Conservation (phyloP, 2,329 filamentous ascomycete species). For the Ascochyta lentis region DNA sequence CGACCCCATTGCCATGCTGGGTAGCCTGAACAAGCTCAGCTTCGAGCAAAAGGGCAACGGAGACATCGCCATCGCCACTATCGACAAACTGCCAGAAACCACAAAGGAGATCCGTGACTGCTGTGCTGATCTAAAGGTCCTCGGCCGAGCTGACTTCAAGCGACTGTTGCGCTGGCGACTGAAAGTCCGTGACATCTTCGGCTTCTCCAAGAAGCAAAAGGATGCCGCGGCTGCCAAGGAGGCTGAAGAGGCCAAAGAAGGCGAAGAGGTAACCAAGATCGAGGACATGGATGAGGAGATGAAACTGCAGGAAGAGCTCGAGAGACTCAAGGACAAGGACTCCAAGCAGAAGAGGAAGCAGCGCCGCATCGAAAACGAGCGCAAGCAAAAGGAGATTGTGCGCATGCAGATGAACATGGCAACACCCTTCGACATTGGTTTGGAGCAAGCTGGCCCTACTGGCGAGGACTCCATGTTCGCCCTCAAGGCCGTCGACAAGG, state of each 20-base stretch:
- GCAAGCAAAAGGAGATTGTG: constrained; percentile 92
- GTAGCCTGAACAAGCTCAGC: constrained; percentile 80
- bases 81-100: constrained; percentile 77
- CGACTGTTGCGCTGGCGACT: constrained; percentile 87
- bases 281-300: constrained; percentile 95
- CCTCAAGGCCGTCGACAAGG: constrained; percentile 80
- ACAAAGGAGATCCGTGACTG: constrained; percentile 67
- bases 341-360: constrained; percentile 80
- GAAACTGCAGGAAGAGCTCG: constrained; percentile 84
- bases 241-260: constrained; percentile 50
- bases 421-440: constrained; percentile 91
- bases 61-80: constrained; percentile 84
- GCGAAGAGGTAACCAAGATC: constrained; percentile 78
- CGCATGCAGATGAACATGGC: constrained; percentile 98
- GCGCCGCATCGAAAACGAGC: constrained; percentile 86
- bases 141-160: constrained; percentile 95
- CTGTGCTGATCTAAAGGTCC: constrained; percentile 76
- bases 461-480: constrained; percentile 87
- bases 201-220: constrained; percentile 78
- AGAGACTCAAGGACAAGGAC: constrained; percentile 81
- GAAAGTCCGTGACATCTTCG: constrained; percentile 88
- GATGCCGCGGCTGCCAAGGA: constrained; percentile 53
- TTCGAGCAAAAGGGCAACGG: constrained; percentile 79
- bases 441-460: constrained; percentile 80
- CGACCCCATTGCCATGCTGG: constrained; percentile 92